These are phyloP conservation scores for Sechiopsis laciniata DNA, from an alignment of 306 rosid genomes.

Conservation along the genomic window DNA sequence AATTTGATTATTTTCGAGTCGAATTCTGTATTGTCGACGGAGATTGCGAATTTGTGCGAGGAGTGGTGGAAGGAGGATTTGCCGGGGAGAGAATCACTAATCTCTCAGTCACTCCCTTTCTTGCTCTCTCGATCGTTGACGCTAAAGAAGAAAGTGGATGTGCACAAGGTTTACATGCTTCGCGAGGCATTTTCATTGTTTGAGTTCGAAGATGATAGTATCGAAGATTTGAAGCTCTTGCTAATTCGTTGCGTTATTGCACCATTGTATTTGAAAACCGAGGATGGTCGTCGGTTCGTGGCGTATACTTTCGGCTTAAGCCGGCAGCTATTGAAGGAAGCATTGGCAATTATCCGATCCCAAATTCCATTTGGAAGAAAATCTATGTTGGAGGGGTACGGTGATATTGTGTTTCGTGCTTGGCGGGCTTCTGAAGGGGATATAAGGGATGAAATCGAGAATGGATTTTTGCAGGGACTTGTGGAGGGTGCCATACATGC, in stretches of 20 bases:
- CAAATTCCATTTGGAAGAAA: conserved; percentile 87
- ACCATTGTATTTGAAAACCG: conserved; percentile 66
- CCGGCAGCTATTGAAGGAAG: conserved; percentile 57
- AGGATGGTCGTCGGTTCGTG: conserved; percentile 75
- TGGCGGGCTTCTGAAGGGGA: conserved; percentile 59
- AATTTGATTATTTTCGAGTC: conserved; percentile 55
- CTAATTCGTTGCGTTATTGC: conserved; percentile 58
- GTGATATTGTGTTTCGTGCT: conserved; percentile 73
- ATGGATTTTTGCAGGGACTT: conserved; percentile 68
- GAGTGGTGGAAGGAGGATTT: conserved; percentile 88
- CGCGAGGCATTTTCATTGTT: conserved; percentile 68
- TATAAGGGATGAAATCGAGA: conserved; percentile 47
- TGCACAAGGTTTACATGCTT: conserved; percentile 60
- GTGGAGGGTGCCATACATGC: conserved; percentile 65
- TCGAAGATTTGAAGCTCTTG: conserved; percentile 66
- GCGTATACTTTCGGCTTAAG: conserved; percentile 60
- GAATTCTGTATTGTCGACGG: conserved; percentile 43
- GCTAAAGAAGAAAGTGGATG: conserved; percentile 64
- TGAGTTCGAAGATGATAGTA: conserved; percentile 79
- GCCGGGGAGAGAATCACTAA: conserved; percentile 52
- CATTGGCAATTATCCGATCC: conserved; percentile 73
- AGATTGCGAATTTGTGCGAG: conserved; percentile 51
- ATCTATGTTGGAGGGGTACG: conserved; percentile 77
- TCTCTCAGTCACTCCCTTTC: conserved; percentile 71
- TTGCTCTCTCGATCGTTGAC: conserved; percentile 61